Evolutionary conservation across 352 stramenopile genomes (phyloP).

Genomic region (Phytophthora sansomeana): DNA sequence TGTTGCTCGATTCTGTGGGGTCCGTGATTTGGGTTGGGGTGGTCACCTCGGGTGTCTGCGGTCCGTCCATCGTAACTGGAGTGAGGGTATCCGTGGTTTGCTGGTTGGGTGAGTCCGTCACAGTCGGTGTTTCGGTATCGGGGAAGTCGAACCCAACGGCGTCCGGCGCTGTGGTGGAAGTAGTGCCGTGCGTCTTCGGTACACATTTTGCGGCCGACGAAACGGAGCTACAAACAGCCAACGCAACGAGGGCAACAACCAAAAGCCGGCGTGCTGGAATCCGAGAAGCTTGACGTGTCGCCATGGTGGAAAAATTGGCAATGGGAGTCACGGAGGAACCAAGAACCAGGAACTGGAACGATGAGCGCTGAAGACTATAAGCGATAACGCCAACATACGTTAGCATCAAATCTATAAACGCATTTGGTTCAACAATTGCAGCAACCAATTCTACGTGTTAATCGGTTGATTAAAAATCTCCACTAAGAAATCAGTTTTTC

Average conservation of each 20-base stretch:
- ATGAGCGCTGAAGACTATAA: no score
- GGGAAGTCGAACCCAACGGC: constrained; percentile 15
- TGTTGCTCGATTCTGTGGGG: constrained; percentile 13
- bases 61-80: constrained; percentile 7
- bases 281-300: constrained; percentile 11
- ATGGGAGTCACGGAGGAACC: background rate
- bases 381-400: no score
- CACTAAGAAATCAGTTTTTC: no score
- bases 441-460: no score
- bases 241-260: constrained; percentile 6
- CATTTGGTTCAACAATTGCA: no score
- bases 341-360: no score
- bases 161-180: constrained; percentile 1
- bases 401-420: no score
- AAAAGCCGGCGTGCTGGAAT: constrained; percentile 16
- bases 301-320: constrained; percentile 18
- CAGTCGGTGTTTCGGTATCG: constrained; percentile 19
- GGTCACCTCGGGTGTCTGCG: constrained; percentile 13
- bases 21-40: constrained; percentile 2
- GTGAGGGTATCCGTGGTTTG: constrained; percentile 22
- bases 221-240: constrained; percentile 13
- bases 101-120: constrained; percentile 26
- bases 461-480: no score
- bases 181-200: background rate
- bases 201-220: constrained; percentile 19